phyloP scores from a whole-genome alignment of 352 stramenopile genomes.

The Lagenidium giganteum region DNA sequence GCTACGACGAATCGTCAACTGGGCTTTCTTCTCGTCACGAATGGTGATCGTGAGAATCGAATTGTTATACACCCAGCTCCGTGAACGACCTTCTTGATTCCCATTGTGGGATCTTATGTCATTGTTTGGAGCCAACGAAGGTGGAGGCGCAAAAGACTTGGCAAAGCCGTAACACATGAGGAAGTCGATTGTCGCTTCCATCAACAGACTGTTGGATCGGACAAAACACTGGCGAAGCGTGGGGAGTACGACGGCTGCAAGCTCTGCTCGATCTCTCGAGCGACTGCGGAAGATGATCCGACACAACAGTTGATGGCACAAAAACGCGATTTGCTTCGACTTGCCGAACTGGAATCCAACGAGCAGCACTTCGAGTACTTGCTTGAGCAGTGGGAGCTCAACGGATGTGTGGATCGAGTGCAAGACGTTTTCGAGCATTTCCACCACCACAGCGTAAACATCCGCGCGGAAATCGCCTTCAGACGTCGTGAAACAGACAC shows the following conservation, averaged over 20 bases:
- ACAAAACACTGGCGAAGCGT: slow-evolving; percentile 31
- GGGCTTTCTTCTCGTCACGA: slow-evolving; percentile 16
- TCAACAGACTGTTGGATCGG: slow-evolving; percentile 34
- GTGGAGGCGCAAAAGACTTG: slow-evolving; percentile 27
- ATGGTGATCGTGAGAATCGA: slow-evolving; percentile 51
- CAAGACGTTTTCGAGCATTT: slow-evolving; percentile 41
- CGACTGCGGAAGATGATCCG: slow-evolving; percentile 37
- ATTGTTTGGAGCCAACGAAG: no score
- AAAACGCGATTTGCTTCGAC: slow-evolving; percentile 42
- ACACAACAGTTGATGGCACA: slow-evolving; percentile 46
- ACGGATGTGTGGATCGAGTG: slow-evolving; percentile 18
- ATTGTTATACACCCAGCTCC: slow-evolving; percentile 49
- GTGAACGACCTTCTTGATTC: slow-evolving; percentile 9
- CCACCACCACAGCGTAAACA: slow-evolving; percentile 38
- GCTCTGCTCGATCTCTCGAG: slow-evolving; percentile 19
- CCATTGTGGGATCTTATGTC: not conserved
- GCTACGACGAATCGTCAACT: slow-evolving; percentile 41
- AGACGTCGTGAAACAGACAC: slow-evolving; percentile 34
- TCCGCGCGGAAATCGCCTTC: slow-evolving; percentile 51
- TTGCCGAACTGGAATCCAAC: slow-evolving; percentile 51
- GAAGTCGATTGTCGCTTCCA: slow-evolving; percentile 58
- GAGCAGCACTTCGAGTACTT: slow-evolving; percentile 28
- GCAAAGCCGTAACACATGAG: slow-evolving; percentile 59
- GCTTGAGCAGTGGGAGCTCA: slow-evolving; percentile 12
- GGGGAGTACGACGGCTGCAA: slow-evolving; percentile 43